Conservation (phyloP, 306 rosid genomes). For the Cucumis cinereus region DNA sequence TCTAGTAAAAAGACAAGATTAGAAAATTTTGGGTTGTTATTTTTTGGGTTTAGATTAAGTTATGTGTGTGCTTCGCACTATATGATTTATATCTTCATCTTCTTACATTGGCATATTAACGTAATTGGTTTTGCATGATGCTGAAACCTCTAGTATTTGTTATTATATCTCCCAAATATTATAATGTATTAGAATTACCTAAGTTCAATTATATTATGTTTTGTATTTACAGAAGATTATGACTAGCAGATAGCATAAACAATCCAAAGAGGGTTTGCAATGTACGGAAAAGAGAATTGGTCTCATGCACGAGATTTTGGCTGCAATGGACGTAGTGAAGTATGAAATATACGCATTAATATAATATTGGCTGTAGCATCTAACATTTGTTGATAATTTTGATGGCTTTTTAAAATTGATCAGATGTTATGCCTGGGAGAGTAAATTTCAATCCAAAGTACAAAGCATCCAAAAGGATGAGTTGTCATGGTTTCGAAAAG, state of each 20-base stretch:
- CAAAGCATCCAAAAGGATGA: constrained; percentile 51
- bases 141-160: too few relatives aligned
- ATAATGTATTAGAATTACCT: background rate
- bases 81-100: too few relatives aligned
- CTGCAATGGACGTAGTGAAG: constrained; percentile 97
- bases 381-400: background rate
- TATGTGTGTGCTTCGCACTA: too few relatives aligned
- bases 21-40: too few relatives aligned
- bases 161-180: background rate
- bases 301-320: constrained; percentile 91
- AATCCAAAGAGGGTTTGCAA: constrained; percentile 72
- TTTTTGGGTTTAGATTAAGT: too few relatives aligned
- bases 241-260: constrained; percentile 71
- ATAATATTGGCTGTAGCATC: background rate
- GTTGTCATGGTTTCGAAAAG: constrained; percentile 71
- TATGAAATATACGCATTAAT: constrained; percentile 18
- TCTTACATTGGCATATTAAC: too few relatives aligned
- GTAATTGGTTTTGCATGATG: too few relatives aligned
- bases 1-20: too few relatives aligned
- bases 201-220: background rate
- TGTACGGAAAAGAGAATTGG: constrained; percentile 93
- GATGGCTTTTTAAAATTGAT: constrained; percentile 19
- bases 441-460: constrained; percentile 78
- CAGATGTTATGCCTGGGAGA: constrained; percentile 99
- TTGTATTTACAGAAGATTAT: constrained; percentile 43